Evolutionary conservation across 1,139 yeast genomes (phyloP).

Genomic region (Yamadazyma conglobata): DNA sequence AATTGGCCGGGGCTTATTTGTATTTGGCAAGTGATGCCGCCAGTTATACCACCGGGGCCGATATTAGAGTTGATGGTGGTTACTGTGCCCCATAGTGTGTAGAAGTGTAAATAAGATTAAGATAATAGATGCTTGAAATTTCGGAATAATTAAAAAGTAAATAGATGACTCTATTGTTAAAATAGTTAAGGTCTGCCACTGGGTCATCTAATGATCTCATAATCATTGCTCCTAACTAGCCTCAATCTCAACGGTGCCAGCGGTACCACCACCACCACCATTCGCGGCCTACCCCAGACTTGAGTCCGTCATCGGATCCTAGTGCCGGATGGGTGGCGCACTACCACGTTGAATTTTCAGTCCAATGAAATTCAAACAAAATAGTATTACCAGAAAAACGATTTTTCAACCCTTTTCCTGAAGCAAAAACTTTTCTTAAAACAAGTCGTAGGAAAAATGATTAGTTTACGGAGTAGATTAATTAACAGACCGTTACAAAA

Average conservation of each 20-base stretch:
- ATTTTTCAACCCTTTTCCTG: slow-evolving; percentile 2
- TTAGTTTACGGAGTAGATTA: slow-evolving; percentile 12
- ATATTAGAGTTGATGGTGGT: slow-evolving; percentile 47
- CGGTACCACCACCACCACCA: slow-evolving; percentile 1
- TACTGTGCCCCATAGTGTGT: slow-evolving; percentile 30
- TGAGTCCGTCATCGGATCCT: neutral
- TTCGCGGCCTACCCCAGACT: neutral
- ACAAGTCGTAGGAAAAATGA: slow-evolving; percentile 1
- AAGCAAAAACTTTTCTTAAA: slow-evolving; percentile 2
- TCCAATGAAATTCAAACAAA: slow-evolving; percentile 9
- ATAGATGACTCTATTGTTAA: no score
- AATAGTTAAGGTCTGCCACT: no score
- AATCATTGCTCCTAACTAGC: neutral
- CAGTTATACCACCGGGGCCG: slow-evolving; percentile 44
- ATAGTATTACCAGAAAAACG: slow-evolving; percentile 1
- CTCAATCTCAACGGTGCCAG: neutral
- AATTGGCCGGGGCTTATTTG: slow-evolving; percentile 42
- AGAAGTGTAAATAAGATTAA: no score
- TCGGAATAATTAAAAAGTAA: no score
- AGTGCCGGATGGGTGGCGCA: no score
- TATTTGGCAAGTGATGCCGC: slow-evolving; percentile 42
- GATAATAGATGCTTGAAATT: no score
- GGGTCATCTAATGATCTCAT: neutral
- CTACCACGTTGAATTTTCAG: no score
- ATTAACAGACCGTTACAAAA: slow-evolving; percentile 6